Base-by-base conservation (phyloP, 148 eudicot genomes). In the Euryodendron excelsum region DNA sequence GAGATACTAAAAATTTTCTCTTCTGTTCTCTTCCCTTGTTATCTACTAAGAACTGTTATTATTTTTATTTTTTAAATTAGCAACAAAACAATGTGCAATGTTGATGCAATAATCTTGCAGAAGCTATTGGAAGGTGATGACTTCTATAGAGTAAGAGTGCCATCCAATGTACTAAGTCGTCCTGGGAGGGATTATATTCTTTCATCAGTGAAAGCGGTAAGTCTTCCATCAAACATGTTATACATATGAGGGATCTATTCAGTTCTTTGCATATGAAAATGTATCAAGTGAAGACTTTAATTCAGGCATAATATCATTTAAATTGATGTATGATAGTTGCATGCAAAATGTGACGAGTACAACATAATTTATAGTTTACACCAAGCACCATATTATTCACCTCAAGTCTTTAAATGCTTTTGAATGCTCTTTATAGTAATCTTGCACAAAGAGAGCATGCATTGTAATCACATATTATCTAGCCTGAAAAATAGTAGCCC, bases 131-230 rank as follows among this genome's bases (percentile, higher is more conserved):
- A 88, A 87, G 87, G 41, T 55, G 99, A 95, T 74, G 99, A 91
- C 77, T 91, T 89, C 84, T 95, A 95, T 74, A 87, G 80, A 76
- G 90, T 95, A 80, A 88, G 99, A 84, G 80, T 95, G 27, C 96
- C 99, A 41, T 91, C 99, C 67, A 90, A 91, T 72, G 93, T 95
- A 75, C 55, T 90, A 82, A 95, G 87, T 75, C 90, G 93, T 76
- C 94, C 97, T 60, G 99, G 97, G 74, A 90, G 94, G 75, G 96
- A 91, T 79, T 90, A 91, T 69, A 83, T 93, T 34, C 74, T 93
- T 69, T 91, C 99, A 36, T 89, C 91, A 36, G 93, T 93, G 60
- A 95, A 89, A 85, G 99, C 97, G 65, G 99, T 91, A 86, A 90
- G 98, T 84, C 74, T 66, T 74, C 66, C 5, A 34, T 30, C 3